phyloP scores from a whole-genome alignment of 108 stramenopile species.

The Pseudonitzschia pungens region DNA sequence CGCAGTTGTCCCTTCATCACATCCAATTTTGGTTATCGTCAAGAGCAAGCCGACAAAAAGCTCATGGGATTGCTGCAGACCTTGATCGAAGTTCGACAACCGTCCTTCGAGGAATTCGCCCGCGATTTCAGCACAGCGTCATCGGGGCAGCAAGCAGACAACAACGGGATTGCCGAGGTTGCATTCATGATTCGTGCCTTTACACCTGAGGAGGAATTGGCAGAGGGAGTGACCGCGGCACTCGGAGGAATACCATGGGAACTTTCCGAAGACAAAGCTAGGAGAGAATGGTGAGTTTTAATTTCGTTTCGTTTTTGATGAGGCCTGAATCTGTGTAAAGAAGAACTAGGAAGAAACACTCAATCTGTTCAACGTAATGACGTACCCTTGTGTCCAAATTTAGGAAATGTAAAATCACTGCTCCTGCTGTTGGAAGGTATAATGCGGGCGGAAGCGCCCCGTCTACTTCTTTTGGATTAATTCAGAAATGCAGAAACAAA shows the following conservation, averaged over 20 bases:
- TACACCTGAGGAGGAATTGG: constrained; percentile 66
- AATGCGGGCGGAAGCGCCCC: constrained; percentile 20
- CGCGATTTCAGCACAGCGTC: constrained; percentile 25
- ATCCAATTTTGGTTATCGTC: constrained; percentile 61
- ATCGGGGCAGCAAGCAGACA: constrained; percentile 19
- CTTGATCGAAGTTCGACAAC: constrained; percentile 41
- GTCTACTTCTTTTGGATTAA: constrained; percentile 54
- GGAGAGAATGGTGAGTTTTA: constrained; percentile 61
- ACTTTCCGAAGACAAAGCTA: constrained; percentile 29
- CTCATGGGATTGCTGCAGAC: constrained; percentile 59
- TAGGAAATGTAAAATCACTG: constrained; percentile 63
- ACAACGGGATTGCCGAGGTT: constrained; percentile 63
- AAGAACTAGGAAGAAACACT: background rate
- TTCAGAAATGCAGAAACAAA: constrained; percentile 56
- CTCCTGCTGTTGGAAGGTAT: constrained; percentile 38
- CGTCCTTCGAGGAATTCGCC: constrained; percentile 45
- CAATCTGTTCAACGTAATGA: no score
- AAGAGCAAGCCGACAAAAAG: constrained; percentile 44
- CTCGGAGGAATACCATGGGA: constrained; percentile 65
- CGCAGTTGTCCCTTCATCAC: constrained; percentile 68
- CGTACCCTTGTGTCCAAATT: no score
- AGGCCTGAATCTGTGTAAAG: background rate
- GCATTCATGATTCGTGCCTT: constrained; percentile 70
- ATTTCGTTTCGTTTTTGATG: background rate
- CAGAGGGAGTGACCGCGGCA: constrained; percentile 56